These are phyloP conservation scores for Cladosporium halotolerans DNA, from an alignment of 2,329 filamentous ascomycete genomes.

Conservation along the genomic window DNA sequence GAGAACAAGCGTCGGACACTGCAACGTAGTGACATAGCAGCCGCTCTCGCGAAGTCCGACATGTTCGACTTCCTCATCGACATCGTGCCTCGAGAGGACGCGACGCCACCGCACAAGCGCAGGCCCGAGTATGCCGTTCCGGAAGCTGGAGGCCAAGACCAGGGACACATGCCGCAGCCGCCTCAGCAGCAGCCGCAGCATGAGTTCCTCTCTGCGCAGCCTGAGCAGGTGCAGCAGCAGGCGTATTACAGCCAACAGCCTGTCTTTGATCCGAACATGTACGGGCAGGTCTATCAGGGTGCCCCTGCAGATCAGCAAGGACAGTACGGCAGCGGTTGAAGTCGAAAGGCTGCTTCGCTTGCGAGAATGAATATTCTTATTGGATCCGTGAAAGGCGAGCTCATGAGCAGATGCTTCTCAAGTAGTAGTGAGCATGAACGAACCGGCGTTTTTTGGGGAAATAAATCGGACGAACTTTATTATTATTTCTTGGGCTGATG, in stretches of 20 bases:
- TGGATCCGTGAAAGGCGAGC: background rate
- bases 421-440: background rate
- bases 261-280: slow-evolving; percentile 83
- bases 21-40: slow-evolving; percentile 93
- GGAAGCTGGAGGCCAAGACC: slow-evolving; percentile 30
- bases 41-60: slow-evolving; percentile 90
- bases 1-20: slow-evolving; percentile 96
- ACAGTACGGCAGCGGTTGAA: slow-evolving; percentile 7
- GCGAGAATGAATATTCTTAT: too few species aligned
- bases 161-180: slow-evolving; percentile 28
- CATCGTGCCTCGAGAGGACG: slow-evolving; percentile 94
- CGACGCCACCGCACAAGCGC: slow-evolving; percentile 76
- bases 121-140: slow-evolving; percentile 38
- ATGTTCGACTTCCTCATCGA: slow-evolving; percentile 99
- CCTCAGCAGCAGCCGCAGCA: slow-evolving; percentile 51
- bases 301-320: slow-evolving; percentile 7
- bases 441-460: background rate
- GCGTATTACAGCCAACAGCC: slow-evolving; percentile 61
- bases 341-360: background rate
- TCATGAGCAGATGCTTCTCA: background rate
- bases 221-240: slow-evolving; percentile 67
- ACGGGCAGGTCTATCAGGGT: slow-evolving; percentile 35
- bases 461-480: background rate
- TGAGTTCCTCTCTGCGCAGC: slow-evolving; percentile 49
- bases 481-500: background rate